These are phyloP conservation scores for Byssothecium circinans DNA, from an alignment of 2,329 filamentous ascomycete genomes.

Conservation along the genomic window DNA sequence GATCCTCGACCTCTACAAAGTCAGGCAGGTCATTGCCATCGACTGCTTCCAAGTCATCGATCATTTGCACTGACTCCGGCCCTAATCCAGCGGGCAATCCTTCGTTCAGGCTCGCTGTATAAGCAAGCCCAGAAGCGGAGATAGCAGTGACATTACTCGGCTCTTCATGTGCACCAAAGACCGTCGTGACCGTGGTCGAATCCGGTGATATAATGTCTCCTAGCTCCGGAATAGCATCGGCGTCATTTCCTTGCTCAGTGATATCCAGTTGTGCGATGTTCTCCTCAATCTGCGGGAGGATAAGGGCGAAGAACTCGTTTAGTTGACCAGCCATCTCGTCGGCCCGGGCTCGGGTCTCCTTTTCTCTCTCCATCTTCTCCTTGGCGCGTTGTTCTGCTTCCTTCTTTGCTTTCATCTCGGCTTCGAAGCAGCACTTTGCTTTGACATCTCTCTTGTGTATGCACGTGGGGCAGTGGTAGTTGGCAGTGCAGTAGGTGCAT, in stretches of 20 bases:
- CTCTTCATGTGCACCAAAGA: conserved; percentile 38
- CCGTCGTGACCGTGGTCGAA: conserved; percentile 39
- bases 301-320: conserved; percentile 36
- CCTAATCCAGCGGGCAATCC: neutral
- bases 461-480: conserved; percentile 46
- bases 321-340: conserved; percentile 41
- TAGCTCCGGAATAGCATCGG: conserved; percentile 9
- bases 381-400: conserved; percentile 33
- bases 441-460: conserved; percentile 35
- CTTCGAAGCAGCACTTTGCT: conserved; percentile 40
- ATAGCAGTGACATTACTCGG: conserved; percentile 34
- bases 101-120: neutral
- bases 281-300: conserved; percentile 23
- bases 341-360: conserved; percentile 36
- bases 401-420: conserved; percentile 35
- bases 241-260: conserved; percentile 10
- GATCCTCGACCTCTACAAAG: conserved; percentile 11
- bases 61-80: neutral
- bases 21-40: conserved; percentile 5
- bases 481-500: conserved; percentile 44
- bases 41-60: conserved; percentile 2
- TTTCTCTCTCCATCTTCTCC: conserved; percentile 35
- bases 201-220: conserved; percentile 26
- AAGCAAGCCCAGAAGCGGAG: conserved; percentile 24
- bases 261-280: neutral